Evolutionary conservation across 345 rosid genomes (phyloP), one percentile per base, ranked within the genome.

Genomic region (Pelargonium nanum): DNA sequence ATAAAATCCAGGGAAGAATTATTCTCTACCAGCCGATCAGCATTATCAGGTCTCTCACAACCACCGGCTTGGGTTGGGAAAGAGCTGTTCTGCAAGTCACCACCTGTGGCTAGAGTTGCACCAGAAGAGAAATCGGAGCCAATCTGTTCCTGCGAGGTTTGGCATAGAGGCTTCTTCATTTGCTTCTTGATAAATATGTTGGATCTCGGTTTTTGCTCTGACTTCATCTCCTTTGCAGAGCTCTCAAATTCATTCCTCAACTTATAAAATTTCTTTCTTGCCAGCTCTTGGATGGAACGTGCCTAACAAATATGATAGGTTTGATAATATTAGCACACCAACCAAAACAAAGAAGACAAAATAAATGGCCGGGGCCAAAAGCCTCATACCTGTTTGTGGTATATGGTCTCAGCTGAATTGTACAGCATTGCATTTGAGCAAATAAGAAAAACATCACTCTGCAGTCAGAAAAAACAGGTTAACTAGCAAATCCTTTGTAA

Each of bases 381-480:
- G 45, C 16, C 57, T 26, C 24, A 58, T 63, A 82, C 96, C 80
- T 88, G 96, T 77, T 78, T 86, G 70, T 88, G 62, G 81, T 88
- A 88, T 26, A 86, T 64, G 5, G 93, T 86, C 59, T 86, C 96
- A 8, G 90, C 68, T 8, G 87, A 68, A 79, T 88, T 88, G 63
- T 88, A 88, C 70, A 70, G 82, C 96, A 86, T 86, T 34, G 96
- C 93, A 68, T 88, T 88, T 60, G 93, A 80, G 83, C 93, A 88
- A 67, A 88, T 84, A 59, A 86, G 70, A 65, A 82, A 78, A 54
- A 86, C 70, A 44, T 88, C 96, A 59, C 81, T 79, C 96, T 88
- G 85, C 83, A 83, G 55, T 60, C 16, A 75, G 75, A 54, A 74
- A 67, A 71, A 53, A 44, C 53, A 70, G 23, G 50, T 65, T 53